These are phyloP conservation scores for Leccinum boreale DNA, from an alignment of 768 basidiomycete genomes.

Conservation along the genomic window DNA sequence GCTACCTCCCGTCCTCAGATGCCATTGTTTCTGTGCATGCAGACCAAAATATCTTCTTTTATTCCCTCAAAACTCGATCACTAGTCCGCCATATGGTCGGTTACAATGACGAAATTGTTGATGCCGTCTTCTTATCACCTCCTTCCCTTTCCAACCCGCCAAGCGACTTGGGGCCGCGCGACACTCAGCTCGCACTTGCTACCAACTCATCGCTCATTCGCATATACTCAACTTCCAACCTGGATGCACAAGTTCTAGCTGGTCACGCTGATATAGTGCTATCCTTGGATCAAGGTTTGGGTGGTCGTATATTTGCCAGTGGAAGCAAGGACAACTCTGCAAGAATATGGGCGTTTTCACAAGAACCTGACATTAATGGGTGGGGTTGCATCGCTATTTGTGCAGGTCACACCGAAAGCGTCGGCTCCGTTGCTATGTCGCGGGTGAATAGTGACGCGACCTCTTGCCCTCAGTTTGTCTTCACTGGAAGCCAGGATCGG, in stretches of 20 bases:
- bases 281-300: constrained; percentile 65
- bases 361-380: constrained; percentile 12
- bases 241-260: constrained; percentile 82
- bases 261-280: constrained; percentile 94
- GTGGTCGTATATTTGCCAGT: constrained; percentile 75
- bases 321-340: constrained; percentile 92
- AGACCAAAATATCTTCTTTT: constrained; percentile 95
- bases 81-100: constrained; percentile 85
- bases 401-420: constrained; percentile 91
- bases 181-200: constrained; percentile 87
- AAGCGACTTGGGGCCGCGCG: constrained; percentile 31
- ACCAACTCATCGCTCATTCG: constrained; percentile 96
- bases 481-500: constrained; percentile 95
- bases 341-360: constrained; percentile 66
- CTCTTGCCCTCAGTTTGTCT: constrained; percentile 60
- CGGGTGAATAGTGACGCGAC: constrained; percentile 32
- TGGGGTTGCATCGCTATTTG: constrained; percentile 79
- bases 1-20: constrained; percentile 64
- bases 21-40: constrained; percentile 83
- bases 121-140: constrained; percentile 71
- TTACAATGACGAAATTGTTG: constrained; percentile 98
- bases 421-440: constrained; percentile 88
- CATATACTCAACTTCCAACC: constrained; percentile 70
- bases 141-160: constrained; percentile 19
- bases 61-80: constrained; percentile 66